These are phyloP conservation scores for Podaxis sp. DNA, from an alignment of 768 basidiomycete genomes.

Conservation along the genomic window DNA sequence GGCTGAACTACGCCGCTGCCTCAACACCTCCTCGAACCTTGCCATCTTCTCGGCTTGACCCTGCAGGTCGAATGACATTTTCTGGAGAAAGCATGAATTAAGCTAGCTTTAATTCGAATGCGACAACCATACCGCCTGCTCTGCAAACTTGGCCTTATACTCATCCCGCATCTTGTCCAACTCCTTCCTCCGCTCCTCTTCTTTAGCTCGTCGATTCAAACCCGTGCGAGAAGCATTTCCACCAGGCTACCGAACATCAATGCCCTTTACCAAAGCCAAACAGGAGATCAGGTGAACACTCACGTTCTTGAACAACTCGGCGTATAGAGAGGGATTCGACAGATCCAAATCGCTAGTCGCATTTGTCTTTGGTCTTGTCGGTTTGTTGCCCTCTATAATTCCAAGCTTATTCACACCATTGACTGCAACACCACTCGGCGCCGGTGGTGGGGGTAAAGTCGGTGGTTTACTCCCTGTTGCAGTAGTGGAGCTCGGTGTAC, in stretches of 20 bases:
- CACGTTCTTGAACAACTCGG: conserved; percentile 57
- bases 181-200: conserved; percentile 69
- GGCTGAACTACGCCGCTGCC: conserved; percentile 44
- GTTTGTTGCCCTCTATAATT: conserved; percentile 24
- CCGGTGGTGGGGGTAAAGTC: conserved; percentile 11
- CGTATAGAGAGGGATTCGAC: conserved; percentile 58
- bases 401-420: conserved; percentile 20
- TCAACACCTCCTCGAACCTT: conserved; percentile 56
- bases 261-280: background rate
- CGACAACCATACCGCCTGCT: conserved; percentile 45
- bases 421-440: conserved; percentile 6
- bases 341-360: conserved; percentile 59
- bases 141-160: conserved; percentile 49
- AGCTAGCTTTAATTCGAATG: background rate
- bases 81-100: conserved; percentile 24
- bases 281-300: conserved; percentile 13
- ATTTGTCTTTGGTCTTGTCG: conserved; percentile 16
- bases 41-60: conserved; percentile 56
- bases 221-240: conserved; percentile 41
- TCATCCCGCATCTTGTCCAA: conserved; percentile 69
- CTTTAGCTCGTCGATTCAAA: conserved; percentile 34
- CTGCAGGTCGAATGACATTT: conserved; percentile 50
- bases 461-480: conserved; percentile 18
- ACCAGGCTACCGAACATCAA: conserved; percentile 27
- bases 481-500: conserved; percentile 8